Evolutionary conservation across 225 moss, liverwort and hornwort genomes (phyloP), one percentile per base, ranked within the genome.

Genomic region (Rhytidiadelphus loreus): DNA sequence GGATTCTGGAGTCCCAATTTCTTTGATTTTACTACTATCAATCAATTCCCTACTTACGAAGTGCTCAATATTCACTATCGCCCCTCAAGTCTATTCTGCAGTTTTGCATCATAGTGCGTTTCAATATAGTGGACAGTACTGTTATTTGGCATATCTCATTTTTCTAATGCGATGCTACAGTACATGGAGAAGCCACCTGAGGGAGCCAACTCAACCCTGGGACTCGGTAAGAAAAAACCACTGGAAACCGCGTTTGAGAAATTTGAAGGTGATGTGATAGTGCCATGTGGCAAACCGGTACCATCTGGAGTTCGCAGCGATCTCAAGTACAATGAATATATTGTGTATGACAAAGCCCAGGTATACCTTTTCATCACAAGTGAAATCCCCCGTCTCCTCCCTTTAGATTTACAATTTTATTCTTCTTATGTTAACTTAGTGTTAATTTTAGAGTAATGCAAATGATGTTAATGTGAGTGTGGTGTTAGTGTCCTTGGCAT

Each of bases 301-400:
- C 26, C 95, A 59, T 92, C 99, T 91, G 92, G 91, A 81, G 35
- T 93, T 52, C 91, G 89, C 85, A 96, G 92, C 44, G 92, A 94
- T 55, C 96, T 99, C 83, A 91, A 93, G 91, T 99, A 99, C 86
- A 99, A 99, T 81, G 99, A 99, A 82, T 99, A 99, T 66, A 96
- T 97, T 76, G 96, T 99, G 28, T 99, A 99, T 92, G 94, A 97
- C 82, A 93, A 96, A 81, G 82, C 95, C 29, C 99, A 99, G 99
- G 99, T 98, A 93, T 35, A 46, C 44, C 25, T 52, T 85, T 77
- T 15, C 53, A 53, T 77, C 77, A 77, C 77, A 50, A 50, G 20
- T 22, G 75, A 76, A 75, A 50, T 28, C 19, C 10, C 22, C 20
- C 32, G 32, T 35, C 52, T 25, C 83, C 55, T 77, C 55, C 60